These are phyloP conservation scores for Coccomyxa subellipsoidea DNA, from an alignment of 163 green algal genomes.

Conservation along the genomic window DNA sequence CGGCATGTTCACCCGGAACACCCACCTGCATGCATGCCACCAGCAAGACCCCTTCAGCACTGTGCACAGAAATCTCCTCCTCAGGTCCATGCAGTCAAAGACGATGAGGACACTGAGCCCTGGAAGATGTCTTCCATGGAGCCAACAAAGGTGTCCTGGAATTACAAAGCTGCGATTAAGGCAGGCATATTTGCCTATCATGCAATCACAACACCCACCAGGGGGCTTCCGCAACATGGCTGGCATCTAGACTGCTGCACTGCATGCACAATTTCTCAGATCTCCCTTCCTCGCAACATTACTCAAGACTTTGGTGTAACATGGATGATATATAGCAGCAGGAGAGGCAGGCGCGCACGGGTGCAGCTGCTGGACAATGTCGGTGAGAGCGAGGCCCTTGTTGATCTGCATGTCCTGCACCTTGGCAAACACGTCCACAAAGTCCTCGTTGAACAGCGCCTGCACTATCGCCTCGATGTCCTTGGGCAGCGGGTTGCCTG, in stretches of 20 bases:
- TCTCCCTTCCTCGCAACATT: too few relatives aligned
- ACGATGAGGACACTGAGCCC: too few relatives aligned
- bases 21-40: constrained; percentile 41
- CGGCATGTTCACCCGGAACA: constrained; percentile 81
- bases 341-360: constrained; percentile 45
- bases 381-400: constrained; percentile 85
- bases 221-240: too few relatives aligned
- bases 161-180: too few relatives aligned
- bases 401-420: constrained; percentile 70
- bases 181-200: too few relatives aligned
- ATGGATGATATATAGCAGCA: not conserved
- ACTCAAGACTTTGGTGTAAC: too few relatives aligned
- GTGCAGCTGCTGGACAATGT: constrained; percentile 91
- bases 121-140: too few relatives aligned
- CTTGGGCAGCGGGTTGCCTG: constrained; percentile 82
- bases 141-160: too few relatives aligned
- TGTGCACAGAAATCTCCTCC: not conserved
- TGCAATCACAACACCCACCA: too few relatives aligned
- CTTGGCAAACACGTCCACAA: constrained; percentile 30
- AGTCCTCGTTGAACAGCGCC: constrained; percentile 63
- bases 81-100: too few relatives aligned
- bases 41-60: not conserved
- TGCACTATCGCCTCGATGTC: constrained; percentile 78
- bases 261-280: too few relatives aligned
- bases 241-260: too few relatives aligned